These are phyloP conservation scores for Colletotrichum lentis DNA, from an alignment of 2,329 filamentous ascomycete genomes.

Conservation along the genomic window DNA sequence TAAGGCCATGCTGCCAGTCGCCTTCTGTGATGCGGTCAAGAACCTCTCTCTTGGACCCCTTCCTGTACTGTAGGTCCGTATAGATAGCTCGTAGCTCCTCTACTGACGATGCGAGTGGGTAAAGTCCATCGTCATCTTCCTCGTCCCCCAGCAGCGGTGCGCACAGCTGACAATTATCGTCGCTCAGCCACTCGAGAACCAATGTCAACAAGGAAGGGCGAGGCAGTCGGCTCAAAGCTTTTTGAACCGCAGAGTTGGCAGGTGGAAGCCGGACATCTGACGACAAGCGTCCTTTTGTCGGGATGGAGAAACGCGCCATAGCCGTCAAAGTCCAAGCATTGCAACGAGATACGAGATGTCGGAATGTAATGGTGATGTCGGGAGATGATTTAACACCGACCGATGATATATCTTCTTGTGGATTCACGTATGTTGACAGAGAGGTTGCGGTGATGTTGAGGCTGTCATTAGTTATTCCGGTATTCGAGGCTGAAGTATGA, in stretches of 20 bases:
- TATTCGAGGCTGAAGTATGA: slow-evolving; percentile 20
- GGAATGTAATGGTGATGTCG: neutral
- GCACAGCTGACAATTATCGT: slow-evolving; percentile 67
- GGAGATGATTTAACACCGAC: neutral
- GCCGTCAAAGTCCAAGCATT: slow-evolving; percentile 22
- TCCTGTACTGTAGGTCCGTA: slow-evolving; percentile 64
- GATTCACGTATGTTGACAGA: neutral
- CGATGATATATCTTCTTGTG: neutral
- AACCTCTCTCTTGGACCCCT: slow-evolving; percentile 70
- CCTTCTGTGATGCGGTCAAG: slow-evolving; percentile 70
- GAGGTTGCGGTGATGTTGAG: neutral
- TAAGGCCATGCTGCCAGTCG: slow-evolving; percentile 73
- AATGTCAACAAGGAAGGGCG: slow-evolving; percentile 76
- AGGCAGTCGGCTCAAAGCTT: slow-evolving; percentile 74
- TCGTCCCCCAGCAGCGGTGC: slow-evolving; percentile 62
- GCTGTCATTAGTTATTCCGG: neutral
- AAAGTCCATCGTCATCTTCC: slow-evolving; percentile 70
- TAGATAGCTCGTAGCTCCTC: slow-evolving; percentile 74
- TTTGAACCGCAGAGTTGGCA: slow-evolving; percentile 69
- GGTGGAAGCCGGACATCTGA: slow-evolving; percentile 74
- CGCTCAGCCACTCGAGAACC: slow-evolving; percentile 79
- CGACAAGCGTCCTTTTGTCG: slow-evolving; percentile 76
- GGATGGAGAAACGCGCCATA: slow-evolving; percentile 70
- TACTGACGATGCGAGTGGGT: slow-evolving; percentile 71
- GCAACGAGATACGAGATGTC: neutral